A percentile compares a stretch with the other conserved stretches of the same genome.
Conservation (phyloP, 2,329 filamentous ascomycete genomes). For the Stromatinia cepivora region DNA sequence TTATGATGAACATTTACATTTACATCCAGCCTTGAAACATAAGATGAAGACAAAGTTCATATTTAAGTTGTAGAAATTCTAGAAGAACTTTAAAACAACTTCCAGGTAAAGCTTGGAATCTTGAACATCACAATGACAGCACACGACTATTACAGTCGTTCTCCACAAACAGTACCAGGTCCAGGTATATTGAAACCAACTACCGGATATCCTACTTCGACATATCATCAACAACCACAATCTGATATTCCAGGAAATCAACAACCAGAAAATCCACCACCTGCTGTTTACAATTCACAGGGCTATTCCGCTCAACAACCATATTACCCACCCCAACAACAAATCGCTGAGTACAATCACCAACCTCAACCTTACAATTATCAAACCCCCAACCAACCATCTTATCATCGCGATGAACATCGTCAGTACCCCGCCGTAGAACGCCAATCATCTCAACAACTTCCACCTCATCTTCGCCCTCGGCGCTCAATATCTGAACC, state of each 20-base stretch:
- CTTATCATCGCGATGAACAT: background rate
- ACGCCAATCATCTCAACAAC: background rate
- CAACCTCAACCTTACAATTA: background rate
- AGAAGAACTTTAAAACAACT: background rate
- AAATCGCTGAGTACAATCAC: background rate
- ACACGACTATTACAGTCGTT: constrained; percentile 5
- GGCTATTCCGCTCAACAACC: background rate
- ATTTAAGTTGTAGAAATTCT: background rate
- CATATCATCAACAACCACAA: constrained; percentile 18
- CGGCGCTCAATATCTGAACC: constrained; percentile 31
- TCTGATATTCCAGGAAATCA: background rate
- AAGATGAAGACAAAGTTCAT: background rate
- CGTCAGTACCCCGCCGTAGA: background rate
- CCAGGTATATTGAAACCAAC: constrained; percentile 7
- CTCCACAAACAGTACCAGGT: background rate
- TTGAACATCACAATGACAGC: background rate
- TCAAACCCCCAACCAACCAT: background rate
- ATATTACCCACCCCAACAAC: background rate
- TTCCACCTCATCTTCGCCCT: constrained; percentile 20
- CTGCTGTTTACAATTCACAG: background rate
- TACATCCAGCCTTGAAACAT: background rate
- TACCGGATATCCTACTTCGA: background rate
- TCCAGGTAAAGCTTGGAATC: background rate
- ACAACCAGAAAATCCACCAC: background rate
- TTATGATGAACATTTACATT: background rate